phyloP scores from a whole-genome alignment of 2,329 filamentous ascomycete genomes.

The Penicillium glabrum region DNA sequence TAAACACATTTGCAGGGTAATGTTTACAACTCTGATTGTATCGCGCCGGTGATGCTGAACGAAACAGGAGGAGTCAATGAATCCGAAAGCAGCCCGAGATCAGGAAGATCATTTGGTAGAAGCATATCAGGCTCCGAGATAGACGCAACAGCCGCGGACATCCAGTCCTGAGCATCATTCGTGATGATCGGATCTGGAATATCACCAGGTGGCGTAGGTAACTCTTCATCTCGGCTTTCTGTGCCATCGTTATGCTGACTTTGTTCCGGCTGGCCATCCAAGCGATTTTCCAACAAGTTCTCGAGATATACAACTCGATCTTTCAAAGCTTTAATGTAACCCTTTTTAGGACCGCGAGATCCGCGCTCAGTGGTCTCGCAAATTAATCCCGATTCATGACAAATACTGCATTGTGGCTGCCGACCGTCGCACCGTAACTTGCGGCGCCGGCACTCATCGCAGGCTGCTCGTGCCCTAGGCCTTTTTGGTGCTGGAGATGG shows the following conservation, averaged over 20 bases:
- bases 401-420: conserved; percentile 49
- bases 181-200: neutral
- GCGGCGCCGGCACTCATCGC: conserved; percentile 46
- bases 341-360: conserved; percentile 20
- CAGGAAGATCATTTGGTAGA: neutral
- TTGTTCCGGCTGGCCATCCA: neutral
- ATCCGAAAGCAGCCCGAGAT: neutral
- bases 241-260: neutral
- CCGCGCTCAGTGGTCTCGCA: conserved; percentile 16
- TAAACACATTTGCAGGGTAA: neutral
- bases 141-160: neutral
- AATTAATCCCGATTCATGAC: conserved; percentile 7
- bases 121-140: neutral
- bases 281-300: neutral
- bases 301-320: conserved; percentile 2
- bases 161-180: neutral
- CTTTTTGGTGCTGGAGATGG: neutral
- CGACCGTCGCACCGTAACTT: conserved; percentile 61
- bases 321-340: conserved; percentile 17
- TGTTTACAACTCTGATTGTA: conserved; percentile 14
- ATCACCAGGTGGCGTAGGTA: neutral
- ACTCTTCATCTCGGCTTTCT: neutral
- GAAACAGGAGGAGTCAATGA: neutral
- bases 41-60: neutral
- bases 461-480: conserved; percentile 7